Conservation (phyloP, 164 flowering plant species). For the Vitis vinifera region ASM3070453v1 NC_081810.1:1960501-1961000, state of each 20-base stretch:
- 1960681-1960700: slow-evolving; percentile 34
- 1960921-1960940: no score
- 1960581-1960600: slow-evolving; percentile 47
- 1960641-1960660: slow-evolving; percentile 63
- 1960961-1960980: no score
- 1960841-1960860: no score
- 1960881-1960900: no score
- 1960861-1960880: no score
- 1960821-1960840: no score
- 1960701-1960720: background rate
- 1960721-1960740: background rate
- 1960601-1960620: slow-evolving; percentile 57
- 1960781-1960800: no score
- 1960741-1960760: no score
- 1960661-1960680: slow-evolving; percentile 49
- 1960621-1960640: slow-evolving; percentile 89
- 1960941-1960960: no score
- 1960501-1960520: background rate
- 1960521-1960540: background rate
- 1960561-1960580: slow-evolving; percentile 50
- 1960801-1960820: no score
- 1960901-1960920: no score
- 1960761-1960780: no score
- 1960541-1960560: slow-evolving; percentile 4
- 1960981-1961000: background rate